phyloP scores from a whole-genome alignment of 2,329 filamentous ascomycete genomes.

The Xylariaceae sp. region DNA sequence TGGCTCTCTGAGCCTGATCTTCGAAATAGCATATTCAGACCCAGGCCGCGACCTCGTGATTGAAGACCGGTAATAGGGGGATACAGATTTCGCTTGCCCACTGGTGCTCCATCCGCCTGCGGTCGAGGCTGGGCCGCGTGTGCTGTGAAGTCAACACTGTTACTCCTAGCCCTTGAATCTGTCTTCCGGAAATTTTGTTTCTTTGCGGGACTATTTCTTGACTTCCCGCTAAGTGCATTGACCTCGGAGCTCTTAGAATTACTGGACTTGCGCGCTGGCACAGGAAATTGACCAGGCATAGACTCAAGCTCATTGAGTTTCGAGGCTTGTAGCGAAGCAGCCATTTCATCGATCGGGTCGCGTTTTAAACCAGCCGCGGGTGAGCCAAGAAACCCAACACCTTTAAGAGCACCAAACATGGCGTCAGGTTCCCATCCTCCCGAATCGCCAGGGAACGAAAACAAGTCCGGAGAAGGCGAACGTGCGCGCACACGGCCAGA shows the following conservation, averaged over 20 bases:
- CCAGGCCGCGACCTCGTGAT: conserved; percentile 36
- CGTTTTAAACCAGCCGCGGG: conserved; percentile 32
- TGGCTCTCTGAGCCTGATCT: conserved; percentile 42
- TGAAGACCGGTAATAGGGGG: conserved; percentile 47
- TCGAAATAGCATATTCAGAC: conserved; percentile 49
- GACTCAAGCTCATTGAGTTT: conserved; percentile 35
- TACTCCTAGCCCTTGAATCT: conserved; percentile 24
- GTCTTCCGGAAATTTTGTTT: conserved; percentile 13
- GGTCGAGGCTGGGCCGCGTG: conserved; percentile 3
- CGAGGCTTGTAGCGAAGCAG: conserved; percentile 38
- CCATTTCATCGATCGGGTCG: conserved; percentile 44
- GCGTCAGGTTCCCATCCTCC: conserved; percentile 45
- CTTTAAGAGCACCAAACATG: conserved; percentile 43
- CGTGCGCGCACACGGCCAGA: conserved; percentile 10
- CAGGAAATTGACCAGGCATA: conserved; percentile 29
- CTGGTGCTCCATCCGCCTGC: conserved; percentile 12
- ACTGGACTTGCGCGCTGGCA: conserved; percentile 52
- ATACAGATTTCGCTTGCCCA: conserved; percentile 38
- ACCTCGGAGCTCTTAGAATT: conserved; percentile 39
- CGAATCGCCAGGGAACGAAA: conserved; percentile 45
- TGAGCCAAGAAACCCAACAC: conserved; percentile 30
- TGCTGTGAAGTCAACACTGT: conserved; percentile 27
- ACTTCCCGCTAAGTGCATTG: conserved; percentile 14
- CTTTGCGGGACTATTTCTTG: conserved; percentile 21
- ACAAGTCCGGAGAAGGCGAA: conserved; percentile 48